Evolutionary conservation across 2,329 filamentous ascomycete species (phyloP).

Genomic region (Fusarium multiceps): DNA sequence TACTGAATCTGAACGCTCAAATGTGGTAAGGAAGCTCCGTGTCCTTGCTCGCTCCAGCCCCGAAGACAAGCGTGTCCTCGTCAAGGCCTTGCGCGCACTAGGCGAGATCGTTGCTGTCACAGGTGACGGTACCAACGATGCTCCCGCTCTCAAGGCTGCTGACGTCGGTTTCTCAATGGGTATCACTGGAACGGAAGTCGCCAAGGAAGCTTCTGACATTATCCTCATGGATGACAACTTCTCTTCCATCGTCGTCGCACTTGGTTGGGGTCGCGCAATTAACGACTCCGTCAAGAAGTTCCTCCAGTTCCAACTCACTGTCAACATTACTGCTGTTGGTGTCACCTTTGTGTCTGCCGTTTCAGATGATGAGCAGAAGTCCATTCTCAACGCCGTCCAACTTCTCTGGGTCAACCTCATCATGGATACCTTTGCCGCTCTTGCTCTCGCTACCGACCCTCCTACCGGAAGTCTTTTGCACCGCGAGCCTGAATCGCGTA

Average conservation of each 20-base stretch:
- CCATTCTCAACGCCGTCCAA: conserved; percentile 73
- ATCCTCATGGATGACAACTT: conserved; percentile 76
- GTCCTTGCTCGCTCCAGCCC: conserved; percentile 76
- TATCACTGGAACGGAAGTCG: conserved; percentile 72
- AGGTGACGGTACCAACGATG: conserved; percentile 75
- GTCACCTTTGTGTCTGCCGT: conserved; percentile 73
- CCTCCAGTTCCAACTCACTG: conserved; percentile 75
- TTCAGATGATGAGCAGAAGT: conserved; percentile 62
- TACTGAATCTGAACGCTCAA: conserved; percentile 59
- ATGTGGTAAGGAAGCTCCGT: conserved; percentile 70
- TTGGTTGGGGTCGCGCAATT: conserved; percentile 74
- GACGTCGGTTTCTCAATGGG: conserved; percentile 78
- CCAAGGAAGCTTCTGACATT: conserved; percentile 73
- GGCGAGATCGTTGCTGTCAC: conserved; percentile 75
- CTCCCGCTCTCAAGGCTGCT: conserved; percentile 72
- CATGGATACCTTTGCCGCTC: conserved; percentile 75
- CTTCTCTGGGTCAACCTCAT: conserved; percentile 77
- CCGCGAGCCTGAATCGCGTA: conserved; percentile 66
- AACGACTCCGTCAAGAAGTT: conserved; percentile 77
- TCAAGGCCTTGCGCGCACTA: conserved; percentile 71
- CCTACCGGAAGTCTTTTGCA: conserved; percentile 68
- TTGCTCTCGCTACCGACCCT: conserved; percentile 72
- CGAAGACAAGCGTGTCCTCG: conserved; percentile 75
- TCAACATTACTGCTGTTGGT: conserved; percentile 75
- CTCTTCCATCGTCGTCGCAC: conserved; percentile 71